These are phyloP conservation scores for Acacia pycnantha DNA, from an alignment of 331 rosid species.

Conservation along the genomic window DNA sequence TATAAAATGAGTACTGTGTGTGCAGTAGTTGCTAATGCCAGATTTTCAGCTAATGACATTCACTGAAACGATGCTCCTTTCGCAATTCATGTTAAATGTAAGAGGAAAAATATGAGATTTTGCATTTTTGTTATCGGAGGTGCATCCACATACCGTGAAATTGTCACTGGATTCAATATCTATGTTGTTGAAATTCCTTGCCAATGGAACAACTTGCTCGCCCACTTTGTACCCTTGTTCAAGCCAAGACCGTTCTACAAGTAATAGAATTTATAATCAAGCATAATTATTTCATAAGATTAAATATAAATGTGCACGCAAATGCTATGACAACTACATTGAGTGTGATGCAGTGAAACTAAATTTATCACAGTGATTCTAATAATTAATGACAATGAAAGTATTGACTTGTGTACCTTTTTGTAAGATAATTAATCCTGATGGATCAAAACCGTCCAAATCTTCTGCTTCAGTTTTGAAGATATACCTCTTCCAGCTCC, in stretches of 20 bases:
- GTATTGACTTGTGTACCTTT: conserved; percentile 52
- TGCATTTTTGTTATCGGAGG: background rate
- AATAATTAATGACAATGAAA: background rate
- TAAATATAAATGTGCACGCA: background rate
- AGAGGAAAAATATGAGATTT: background rate
- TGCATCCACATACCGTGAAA: conserved; percentile 47
- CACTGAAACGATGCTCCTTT: background rate
- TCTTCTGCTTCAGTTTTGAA: conserved; percentile 90
- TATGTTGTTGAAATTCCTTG: conserved; percentile 81
- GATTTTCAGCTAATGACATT: conserved; percentile 3
- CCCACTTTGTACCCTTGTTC: conserved; percentile 92
- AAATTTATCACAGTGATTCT: background rate
- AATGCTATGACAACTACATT: background rate
- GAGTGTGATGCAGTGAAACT: background rate
- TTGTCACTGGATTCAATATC: conserved; percentile 72
- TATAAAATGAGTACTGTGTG: conserved; percentile 12
- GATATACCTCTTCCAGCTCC: conserved; percentile 91
- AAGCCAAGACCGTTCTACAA: conserved; percentile 86
- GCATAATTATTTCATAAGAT: conserved; percentile 9
- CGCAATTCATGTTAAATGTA: background rate
- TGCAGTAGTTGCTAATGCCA: conserved; percentile 7
- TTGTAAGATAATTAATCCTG: conserved; percentile 88
- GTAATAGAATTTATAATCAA: conserved; percentile 18
- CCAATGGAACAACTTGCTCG: conserved; percentile 92
- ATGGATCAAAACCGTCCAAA: conserved; percentile 96